phyloP scores from a whole-genome alignment of 1,139 yeast species.

The Kodamaea sp. region DNA sequence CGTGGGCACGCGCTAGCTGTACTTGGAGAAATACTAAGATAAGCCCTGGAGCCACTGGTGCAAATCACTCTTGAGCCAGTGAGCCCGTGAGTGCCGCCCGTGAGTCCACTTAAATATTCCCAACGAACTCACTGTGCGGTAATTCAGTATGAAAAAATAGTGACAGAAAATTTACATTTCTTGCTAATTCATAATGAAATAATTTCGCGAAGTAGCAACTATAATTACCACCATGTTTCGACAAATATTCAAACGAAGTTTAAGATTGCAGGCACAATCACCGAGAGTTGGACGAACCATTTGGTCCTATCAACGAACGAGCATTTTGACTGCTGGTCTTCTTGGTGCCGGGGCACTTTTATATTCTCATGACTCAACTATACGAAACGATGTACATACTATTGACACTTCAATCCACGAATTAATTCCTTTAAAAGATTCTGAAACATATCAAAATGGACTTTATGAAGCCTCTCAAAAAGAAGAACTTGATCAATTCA shows the following conservation, averaged over 20 bases:
- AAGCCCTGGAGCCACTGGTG: too few species aligned
- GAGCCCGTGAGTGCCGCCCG: too few species aligned
- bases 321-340: background rate
- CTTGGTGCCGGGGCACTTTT: background rate
- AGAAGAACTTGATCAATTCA: constrained; percentile 37
- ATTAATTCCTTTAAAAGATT: constrained; percentile 40
- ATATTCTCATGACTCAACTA: constrained; percentile 7
- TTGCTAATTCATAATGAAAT: too few species aligned
- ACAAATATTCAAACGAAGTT: constrained; percentile 3
- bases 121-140: too few species aligned
- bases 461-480: constrained; percentile 58
- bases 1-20: too few species aligned
- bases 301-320: constrained; percentile 3
- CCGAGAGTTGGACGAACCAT: background rate
- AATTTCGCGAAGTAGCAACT: background rate
- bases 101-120: too few species aligned
- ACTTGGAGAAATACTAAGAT: too few species aligned
- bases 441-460: constrained; percentile 69
- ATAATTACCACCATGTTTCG: constrained; percentile 5
- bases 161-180: too few species aligned
- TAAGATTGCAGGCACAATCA: constrained; percentile 2
- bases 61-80: background rate
- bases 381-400: constrained; percentile 31
- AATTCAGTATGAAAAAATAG: too few species aligned
- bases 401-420: constrained; percentile 35